phyloP scores from a whole-genome alignment of 2,329 filamentous ascomycete genomes.

The Fusarium poae region DNA sequence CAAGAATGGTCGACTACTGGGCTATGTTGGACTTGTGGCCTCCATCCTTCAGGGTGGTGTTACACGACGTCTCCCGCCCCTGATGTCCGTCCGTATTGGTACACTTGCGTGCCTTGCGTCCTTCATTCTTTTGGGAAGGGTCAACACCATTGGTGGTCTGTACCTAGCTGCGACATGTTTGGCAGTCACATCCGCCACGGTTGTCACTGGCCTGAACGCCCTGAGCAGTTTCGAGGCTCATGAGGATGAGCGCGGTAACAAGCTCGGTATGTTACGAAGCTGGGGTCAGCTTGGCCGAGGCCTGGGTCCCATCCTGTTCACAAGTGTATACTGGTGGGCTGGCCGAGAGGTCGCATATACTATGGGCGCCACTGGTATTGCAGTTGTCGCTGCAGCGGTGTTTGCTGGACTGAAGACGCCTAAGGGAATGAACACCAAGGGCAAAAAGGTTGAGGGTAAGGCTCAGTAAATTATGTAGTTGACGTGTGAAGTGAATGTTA shows the following conservation, averaged over 20 bases:
- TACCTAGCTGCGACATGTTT: constrained; percentile 87
- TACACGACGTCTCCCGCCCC: constrained; percentile 84
- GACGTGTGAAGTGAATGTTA: not conserved
- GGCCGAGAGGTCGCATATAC: constrained; percentile 87
- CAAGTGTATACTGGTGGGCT: constrained; percentile 98
- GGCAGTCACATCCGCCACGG: constrained; percentile 91
- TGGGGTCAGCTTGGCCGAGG: constrained; percentile 91
- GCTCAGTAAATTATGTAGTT: constrained; percentile 23
- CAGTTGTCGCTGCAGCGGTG: constrained; percentile 77
- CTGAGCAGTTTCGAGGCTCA: constrained; percentile 90
- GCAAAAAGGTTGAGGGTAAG: constrained; percentile 40
- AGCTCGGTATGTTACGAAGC: constrained; percentile 84
- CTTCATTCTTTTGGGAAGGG: constrained; percentile 81
- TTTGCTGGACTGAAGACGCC: constrained; percentile 80
- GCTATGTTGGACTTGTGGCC: constrained; percentile 90
- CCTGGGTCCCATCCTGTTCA: constrained; percentile 89
- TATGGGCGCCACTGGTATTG: constrained; percentile 83
- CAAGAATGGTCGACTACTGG: constrained; percentile 86
- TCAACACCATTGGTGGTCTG: constrained; percentile 75
- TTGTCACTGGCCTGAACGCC: constrained; percentile 93
- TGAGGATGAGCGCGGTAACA: constrained; percentile 83
- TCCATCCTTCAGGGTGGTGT: constrained; percentile 95
- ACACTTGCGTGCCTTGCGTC: constrained; percentile 81
- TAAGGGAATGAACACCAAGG: constrained; percentile 40
- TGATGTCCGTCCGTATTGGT: constrained; percentile 83